phyloP scores from a whole-genome alignment of 805 yeast genomes.

The Wickerhamiella galacta region DNA sequence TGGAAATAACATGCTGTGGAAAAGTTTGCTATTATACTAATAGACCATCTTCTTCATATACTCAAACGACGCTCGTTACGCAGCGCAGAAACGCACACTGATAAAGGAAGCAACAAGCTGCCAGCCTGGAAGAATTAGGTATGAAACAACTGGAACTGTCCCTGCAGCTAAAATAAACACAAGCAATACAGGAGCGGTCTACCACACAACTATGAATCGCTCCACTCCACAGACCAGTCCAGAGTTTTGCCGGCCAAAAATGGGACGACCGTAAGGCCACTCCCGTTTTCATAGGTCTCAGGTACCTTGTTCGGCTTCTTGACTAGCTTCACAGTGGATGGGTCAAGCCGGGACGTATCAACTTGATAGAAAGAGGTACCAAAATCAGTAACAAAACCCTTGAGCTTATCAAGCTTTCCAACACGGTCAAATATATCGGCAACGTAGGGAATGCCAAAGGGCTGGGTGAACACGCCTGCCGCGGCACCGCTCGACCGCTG shows the following conservation, averaged over 20 bases:
- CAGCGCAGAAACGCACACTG: too few species aligned
- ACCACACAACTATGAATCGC: not conserved
- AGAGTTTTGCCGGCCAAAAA: slow-evolving; percentile 69
- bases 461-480: slow-evolving; percentile 96
- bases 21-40: too few species aligned
- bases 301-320: slow-evolving; percentile 42
- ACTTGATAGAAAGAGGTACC: slow-evolving; percentile 60
- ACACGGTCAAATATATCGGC: slow-evolving; percentile 69
- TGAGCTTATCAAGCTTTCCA: slow-evolving; percentile 47
- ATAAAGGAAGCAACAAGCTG: too few species aligned
- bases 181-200: not conserved
- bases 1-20: too few species aligned
- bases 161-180: not conserved
- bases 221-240: slow-evolving; percentile 65
- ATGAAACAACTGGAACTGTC: too few species aligned
- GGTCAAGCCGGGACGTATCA: slow-evolving; percentile 29
- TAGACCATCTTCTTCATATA: not conserved
- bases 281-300: slow-evolving; percentile 31
- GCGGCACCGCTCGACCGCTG: slow-evolving; percentile 68
- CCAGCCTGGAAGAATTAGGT: too few species aligned
- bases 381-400: slow-evolving; percentile 55
- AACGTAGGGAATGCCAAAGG: slow-evolving; percentile 61
- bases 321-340: slow-evolving; percentile 35
- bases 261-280: slow-evolving; percentile 51
- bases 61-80: too few species aligned